Evolutionary conservation across 495 filamentous ascomycete species (phyloP), one percentile per base, ranked within the genome.

Genomic region (Beverwykella pulmonaria): DNA sequence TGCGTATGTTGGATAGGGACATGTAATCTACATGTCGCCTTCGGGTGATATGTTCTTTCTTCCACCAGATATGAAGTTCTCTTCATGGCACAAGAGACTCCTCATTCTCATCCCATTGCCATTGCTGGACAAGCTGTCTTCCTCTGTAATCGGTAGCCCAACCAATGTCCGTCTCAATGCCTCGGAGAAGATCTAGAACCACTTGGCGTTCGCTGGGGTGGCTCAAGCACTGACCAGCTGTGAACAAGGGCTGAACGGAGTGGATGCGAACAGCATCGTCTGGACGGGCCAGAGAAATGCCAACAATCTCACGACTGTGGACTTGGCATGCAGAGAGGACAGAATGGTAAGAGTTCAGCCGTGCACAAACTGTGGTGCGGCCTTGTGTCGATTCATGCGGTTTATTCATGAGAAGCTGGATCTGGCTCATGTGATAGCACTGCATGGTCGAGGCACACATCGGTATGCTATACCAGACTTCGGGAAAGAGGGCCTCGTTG

Each of bases 391-490:
- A 81, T 41, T 85, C 80, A 34, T 85, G 82, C 20, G 86, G 85
- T 63, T 86, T 86, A 70, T 89, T 84, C 71, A 86, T 81, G 10
- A 87, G 78, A 14, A 89, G 75, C 46, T 87, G 76, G 30, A 86
- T 86, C 48, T 83, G 84, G 0, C 83, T 83, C 82, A 89, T 86
- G 68, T 89, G 85, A 69, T 86, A 89, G 63, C 80, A 80, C 70
- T 88, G 86, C 83, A 87, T 87, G 10, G 83, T 83, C 4, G 84
- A 85, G 0, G 82, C 82, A 75, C 84, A 87, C 81, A 87, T 86
- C 1, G 85, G 82, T 2, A 85, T 78, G 63, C 82, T 85, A 68
- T 83, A 83, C 86, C 86, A 89, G 20, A 85, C 78, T 73, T 88
- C 86, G 1, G 82, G 79, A 55, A 89, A 79, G 0, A 80, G 75